Conservation (phyloP, 768 basidiomycete species). For the Naganishia onofrii region DNA sequence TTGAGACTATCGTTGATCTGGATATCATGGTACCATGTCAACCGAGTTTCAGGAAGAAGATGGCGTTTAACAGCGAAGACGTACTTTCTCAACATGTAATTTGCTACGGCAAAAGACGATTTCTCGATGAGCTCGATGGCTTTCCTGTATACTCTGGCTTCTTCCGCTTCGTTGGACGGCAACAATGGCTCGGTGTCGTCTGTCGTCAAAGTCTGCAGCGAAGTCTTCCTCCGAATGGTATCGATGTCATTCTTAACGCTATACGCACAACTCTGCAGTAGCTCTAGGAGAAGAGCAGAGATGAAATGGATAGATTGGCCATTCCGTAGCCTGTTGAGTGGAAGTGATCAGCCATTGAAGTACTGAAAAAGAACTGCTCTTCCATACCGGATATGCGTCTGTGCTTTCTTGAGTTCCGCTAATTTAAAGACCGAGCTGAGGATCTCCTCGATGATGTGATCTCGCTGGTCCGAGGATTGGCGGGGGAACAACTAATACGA, state of each 20-base stretch:
- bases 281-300: constrained; percentile 85
- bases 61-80: background rate
- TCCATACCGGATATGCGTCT: constrained; percentile 75
- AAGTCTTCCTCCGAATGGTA: constrained; percentile 48
- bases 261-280: constrained; percentile 92
- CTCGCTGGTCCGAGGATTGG: constrained; percentile 75
- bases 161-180: constrained; percentile 21
- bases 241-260: constrained; percentile 60
- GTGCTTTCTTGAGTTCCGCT: constrained; percentile 82
- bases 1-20: constrained; percentile 14
- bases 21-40: background rate
- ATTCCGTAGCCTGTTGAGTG: constrained; percentile 68
- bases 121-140: constrained; percentile 23
- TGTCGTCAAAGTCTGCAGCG: constrained; percentile 54
- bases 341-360: background rate
- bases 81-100: constrained; percentile 18
- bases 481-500: constrained; percentile 80
- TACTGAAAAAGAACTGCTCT: background rate
- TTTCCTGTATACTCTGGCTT: constrained; percentile 52
- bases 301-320: constrained; percentile 89
- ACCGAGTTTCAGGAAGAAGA: background rate
- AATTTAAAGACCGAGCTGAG: constrained; percentile 82
- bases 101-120: constrained; percentile 17
- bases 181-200: constrained; percentile 60
- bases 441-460: constrained; percentile 98